Evolutionary conservation across 495 filamentous ascomycete species (phyloP), one percentile per base, ranked within the genome.

Genomic region (Elaphomyces granulatus): DNA sequence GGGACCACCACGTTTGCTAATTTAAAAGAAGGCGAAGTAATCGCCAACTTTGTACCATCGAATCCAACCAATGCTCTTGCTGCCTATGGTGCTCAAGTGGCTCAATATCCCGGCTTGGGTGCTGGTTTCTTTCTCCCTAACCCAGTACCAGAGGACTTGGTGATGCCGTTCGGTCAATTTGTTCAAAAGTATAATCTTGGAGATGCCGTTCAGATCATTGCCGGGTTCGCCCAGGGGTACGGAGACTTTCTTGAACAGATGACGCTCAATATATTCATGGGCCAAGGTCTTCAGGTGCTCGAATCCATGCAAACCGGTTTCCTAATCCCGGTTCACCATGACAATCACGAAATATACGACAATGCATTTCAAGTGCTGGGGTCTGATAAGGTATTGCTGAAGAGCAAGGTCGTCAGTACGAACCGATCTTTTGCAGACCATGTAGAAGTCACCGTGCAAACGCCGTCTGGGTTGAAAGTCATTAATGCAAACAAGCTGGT

Each of bases 81-180:
- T n/a, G n/a, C n/a, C n/a, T n/a, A n/a, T n/a, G 37, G 37, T 2
- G 54, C 50, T 41, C 40, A 50, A 36, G 48, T 51, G 9, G 48
- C 45, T 1, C 61, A 63, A 10, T 47, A 56, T 2, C 61, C 64
- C 0, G 58, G 58, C 26, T 63, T 53, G 44, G 60, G 52, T 54
- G n/a, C n/a, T n/a, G 53, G 58, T 14, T 59, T 64, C 33, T 58
- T 62, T 2, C 37, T 38, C 7, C 45, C 51, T 2, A 52, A 36
- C 6, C 36, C 45, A 16, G 55, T 71, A 35, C 67, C 66, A 9
- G 50, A 50, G 2, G 65, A 68, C 36, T 51, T 71, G 4, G 54
- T 70, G 1, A 48, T 68, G 35, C 59, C 64, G 0, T 70, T 62
- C 37, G 51, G 54, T 3, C 48, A 66, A 8, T 68, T 71, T 41